Evolutionary conservation across 2,329 filamentous ascomycete species (phyloP).

Genomic region (Trichoderma atrobrunneum): DNA sequence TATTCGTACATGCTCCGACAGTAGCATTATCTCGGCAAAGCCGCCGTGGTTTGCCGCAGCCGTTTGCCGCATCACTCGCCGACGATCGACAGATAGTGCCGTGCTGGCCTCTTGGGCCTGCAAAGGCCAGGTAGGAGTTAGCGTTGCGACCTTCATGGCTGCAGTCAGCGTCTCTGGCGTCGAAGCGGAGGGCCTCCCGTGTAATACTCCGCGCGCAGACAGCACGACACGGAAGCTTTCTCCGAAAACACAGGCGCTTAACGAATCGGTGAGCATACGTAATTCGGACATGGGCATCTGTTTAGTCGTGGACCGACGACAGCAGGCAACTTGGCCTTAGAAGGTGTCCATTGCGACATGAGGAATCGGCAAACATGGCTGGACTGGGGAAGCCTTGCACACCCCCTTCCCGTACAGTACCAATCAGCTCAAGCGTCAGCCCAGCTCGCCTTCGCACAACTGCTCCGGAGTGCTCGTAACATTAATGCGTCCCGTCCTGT

Average conservation of each 20-base stretch:
- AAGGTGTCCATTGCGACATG: slow-evolving; percentile 14
- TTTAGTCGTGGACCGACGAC: not conserved
- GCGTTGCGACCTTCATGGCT: not conserved
- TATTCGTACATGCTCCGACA: not conserved
- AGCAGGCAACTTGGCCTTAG: slow-evolving; percentile 4
- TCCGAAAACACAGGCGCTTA: slow-evolving; percentile 3
- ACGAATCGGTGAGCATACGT: slow-evolving; percentile 7
- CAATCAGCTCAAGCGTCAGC: not conserved
- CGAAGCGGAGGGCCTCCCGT: not conserved
- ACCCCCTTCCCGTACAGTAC: not conserved
- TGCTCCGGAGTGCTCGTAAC: not conserved
- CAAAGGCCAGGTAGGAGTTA: not conserved
- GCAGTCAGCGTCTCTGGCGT: slow-evolving; percentile 15
- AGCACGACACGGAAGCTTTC: not conserved
- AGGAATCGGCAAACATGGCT: slow-evolving; percentile 1
- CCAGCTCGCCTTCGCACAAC: not conserved
- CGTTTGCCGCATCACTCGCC: slow-evolving; percentile 13
- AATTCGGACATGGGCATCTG: slow-evolving; percentile 10
- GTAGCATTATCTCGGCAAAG: slow-evolving; percentile 9
- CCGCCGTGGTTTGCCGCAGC: slow-evolving; percentile 10
- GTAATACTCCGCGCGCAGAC: not conserved
- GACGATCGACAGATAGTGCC: slow-evolving; percentile 17
- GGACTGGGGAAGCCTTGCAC: not conserved
- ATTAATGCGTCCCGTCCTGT: not conserved
- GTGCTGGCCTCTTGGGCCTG: slow-evolving; percentile 5